A percentile compares a stretch with the other conserved stretches of the same genome.
Evolutionary conservation across 768 basidiomycete species (phyloP).

Genomic region (Tulasnella sp.): DNA sequence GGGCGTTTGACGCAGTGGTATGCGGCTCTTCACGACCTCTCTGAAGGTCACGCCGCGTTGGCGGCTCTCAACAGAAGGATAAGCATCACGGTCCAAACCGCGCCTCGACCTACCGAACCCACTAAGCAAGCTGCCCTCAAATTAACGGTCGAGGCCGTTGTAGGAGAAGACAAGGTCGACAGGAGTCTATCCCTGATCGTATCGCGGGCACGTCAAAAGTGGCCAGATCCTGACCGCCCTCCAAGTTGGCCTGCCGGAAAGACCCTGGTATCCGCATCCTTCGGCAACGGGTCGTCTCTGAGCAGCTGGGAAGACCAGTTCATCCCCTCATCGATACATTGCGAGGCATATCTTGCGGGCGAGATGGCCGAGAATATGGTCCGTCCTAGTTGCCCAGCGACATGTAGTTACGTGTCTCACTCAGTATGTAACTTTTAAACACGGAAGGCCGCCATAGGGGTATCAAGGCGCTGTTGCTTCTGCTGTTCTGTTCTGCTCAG

Average conservation of each 20-base stretch:
- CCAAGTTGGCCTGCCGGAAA: neutral
- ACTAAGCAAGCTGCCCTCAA: neutral
- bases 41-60: neutral
- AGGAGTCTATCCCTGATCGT: neutral
- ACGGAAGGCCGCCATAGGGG: neutral
- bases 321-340: neutral
- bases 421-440: neutral
- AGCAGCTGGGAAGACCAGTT: neutral
- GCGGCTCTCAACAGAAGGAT: neutral
- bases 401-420: neutral
- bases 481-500: constrained; percentile 5
- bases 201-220: neutral
- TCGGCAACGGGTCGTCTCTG: neutral
- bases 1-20: neutral
- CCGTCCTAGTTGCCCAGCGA: neutral
- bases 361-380: neutral
- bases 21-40: neutral
- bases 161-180: neutral
- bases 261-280: neutral
- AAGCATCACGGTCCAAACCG: neutral
- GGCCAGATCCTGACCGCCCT: neutral
- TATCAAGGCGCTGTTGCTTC: constrained; percentile 14
- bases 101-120: neutral
- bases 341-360: neutral
- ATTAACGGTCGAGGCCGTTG: neutral